These are phyloP conservation scores for Penicillium flavigenum DNA, from an alignment of 495 filamentous ascomycete species.

Conservation along the genomic window DNA sequence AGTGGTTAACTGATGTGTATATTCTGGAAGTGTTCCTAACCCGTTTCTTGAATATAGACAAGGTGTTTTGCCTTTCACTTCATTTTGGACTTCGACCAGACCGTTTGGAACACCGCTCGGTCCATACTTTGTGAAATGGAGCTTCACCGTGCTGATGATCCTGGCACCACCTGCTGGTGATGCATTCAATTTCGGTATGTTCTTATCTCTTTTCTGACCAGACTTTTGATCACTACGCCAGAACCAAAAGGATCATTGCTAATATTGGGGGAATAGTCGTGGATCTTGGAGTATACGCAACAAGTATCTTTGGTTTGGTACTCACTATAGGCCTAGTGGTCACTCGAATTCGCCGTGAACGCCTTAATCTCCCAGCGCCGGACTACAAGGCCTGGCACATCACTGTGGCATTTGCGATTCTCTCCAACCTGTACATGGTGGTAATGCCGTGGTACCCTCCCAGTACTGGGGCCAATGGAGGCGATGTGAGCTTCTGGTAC, in stretches of 20 bases:
- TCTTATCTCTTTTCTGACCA: background rate
- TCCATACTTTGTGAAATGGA: slow-evolving; percentile 59
- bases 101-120: slow-evolving; percentile 64
- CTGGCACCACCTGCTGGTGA: slow-evolving; percentile 65
- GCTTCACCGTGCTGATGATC: slow-evolving; percentile 61
- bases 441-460: slow-evolving; percentile 69
- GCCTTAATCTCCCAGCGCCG: slow-evolving; percentile 40
- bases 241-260: background rate
- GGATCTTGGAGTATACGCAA: slow-evolving; percentile 54
- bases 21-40: background rate
- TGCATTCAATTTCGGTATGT: slow-evolving; percentile 60
- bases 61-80: slow-evolving; percentile 62
- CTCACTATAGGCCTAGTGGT: slow-evolving; percentile 55
- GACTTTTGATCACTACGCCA: background rate
- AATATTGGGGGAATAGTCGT: slow-evolving; percentile 40
- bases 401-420: slow-evolving; percentile 53
- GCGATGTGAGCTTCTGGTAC: slow-evolving; percentile 68
- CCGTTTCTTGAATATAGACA: slow-evolving; percentile 40
- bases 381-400: slow-evolving; percentile 57
- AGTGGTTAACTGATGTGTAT: background rate
- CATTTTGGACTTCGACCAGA: slow-evolving; percentile 62
- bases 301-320: slow-evolving; percentile 52
- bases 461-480: slow-evolving; percentile 50
- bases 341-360: slow-evolving; percentile 51
- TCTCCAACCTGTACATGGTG: slow-evolving; percentile 56